Percentiles rank a stretch among this genome's conserved stretches.
Evolutionary conservation across 768 basidiomycete species (phyloP).

Genomic region (Fomitopsis serialis): DNA sequence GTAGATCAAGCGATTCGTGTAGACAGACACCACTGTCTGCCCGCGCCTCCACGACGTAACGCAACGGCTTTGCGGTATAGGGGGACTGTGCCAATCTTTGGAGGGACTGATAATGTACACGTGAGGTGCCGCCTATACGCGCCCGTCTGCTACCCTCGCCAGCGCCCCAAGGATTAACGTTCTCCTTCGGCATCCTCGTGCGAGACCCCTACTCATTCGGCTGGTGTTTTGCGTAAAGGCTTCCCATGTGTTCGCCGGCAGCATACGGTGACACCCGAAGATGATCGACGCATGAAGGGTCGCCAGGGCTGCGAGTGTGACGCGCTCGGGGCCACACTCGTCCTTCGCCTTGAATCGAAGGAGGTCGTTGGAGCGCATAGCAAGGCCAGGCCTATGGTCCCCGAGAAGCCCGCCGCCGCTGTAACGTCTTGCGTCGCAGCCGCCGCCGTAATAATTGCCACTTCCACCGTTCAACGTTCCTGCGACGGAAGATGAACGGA

Average conservation of each 20-base stretch:
- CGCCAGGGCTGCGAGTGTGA: neutral
- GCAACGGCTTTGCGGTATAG: too few relatives aligned
- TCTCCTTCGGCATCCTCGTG: neutral
- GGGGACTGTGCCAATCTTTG: neutral
- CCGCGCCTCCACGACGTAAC: too few relatives aligned
- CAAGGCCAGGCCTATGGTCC: neutral
- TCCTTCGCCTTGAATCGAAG: neutral
- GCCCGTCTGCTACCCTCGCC: neutral
- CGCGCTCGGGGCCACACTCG: neutral
- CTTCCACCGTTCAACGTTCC: constrained; percentile 6
- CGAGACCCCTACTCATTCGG: neutral
- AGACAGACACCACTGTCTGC: too few relatives aligned
- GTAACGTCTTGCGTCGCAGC: constrained; percentile 7
- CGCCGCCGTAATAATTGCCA: constrained; percentile 16
- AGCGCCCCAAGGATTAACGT: neutral
- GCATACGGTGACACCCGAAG: too few relatives aligned
- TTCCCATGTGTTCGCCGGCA: neutral
- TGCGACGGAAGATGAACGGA: constrained; percentile 3
- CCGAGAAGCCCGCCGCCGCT: neutral
- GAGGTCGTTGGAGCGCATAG: neutral
- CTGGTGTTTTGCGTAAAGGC: neutral
- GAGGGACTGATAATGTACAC: neutral
- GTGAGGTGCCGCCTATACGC: neutral
- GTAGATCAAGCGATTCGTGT: too few relatives aligned
- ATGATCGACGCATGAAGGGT: neutral